Evolutionary conservation across 2,329 filamentous ascomycete genomes (phyloP).

Genomic region (Aspergillus aculeatus): DNA sequence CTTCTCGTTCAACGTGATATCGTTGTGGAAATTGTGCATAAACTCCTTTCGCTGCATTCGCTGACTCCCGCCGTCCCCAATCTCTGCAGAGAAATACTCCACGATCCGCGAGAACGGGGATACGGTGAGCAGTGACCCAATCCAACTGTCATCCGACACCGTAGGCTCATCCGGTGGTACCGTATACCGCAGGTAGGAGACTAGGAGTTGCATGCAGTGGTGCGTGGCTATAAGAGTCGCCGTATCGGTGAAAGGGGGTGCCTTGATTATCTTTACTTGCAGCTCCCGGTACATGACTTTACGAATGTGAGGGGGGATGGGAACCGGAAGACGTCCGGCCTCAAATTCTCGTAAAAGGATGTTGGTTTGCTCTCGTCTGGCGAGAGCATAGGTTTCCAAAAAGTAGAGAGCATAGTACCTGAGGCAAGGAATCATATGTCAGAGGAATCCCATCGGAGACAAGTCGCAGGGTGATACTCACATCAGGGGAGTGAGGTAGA

Average conservation of each 20-base stretch:
- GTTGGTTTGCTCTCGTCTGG: slow-evolving; percentile 39
- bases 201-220: slow-evolving; percentile 42
- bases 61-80: slow-evolving; percentile 42
- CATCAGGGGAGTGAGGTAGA: slow-evolving; percentile 44
- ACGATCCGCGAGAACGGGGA: slow-evolving; percentile 41
- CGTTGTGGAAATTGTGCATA: slow-evolving; percentile 45
- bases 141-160: slow-evolving; percentile 38
- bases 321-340: slow-evolving; percentile 39
- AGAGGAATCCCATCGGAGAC: not conserved
- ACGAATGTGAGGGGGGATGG: slow-evolving; percentile 34
- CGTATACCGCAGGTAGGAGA: slow-evolving; percentile 40
- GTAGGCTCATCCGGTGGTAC: slow-evolving; percentile 35
- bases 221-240: slow-evolving; percentile 41
- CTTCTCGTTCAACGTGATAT: slow-evolving; percentile 37
- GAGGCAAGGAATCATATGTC: not conserved
- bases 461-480: slow-evolving; percentile 19
- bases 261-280: slow-evolving; percentile 39
- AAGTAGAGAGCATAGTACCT: slow-evolving; percentile 46
- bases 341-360: slow-evolving; percentile 39
- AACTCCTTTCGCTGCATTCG: slow-evolving; percentile 43
- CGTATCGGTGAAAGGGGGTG: slow-evolving; percentile 43
- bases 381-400: slow-evolving; percentile 40
- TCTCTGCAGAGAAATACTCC: slow-evolving; percentile 46
- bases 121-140: slow-evolving; percentile 41
- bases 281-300: slow-evolving; percentile 37